Evolutionary conservation across 129 eudicot genomes (phyloP).

Genomic region (Silybum marianum): DNA sequence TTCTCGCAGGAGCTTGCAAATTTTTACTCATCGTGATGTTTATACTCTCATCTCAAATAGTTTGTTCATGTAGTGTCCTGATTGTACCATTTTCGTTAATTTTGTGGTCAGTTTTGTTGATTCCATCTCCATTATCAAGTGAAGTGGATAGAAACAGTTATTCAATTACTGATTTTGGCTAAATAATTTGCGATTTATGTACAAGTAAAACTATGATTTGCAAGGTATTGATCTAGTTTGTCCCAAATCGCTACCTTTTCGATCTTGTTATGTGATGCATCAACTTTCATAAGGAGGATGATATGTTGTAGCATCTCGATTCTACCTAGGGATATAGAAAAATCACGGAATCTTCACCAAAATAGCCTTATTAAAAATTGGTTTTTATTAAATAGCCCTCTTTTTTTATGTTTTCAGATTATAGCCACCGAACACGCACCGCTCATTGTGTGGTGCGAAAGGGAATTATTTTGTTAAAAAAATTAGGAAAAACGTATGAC

Average conservation of each 20-base stretch:
- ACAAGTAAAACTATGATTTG: neutral
- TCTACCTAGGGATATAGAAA: neutral
- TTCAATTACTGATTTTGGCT: constrained; percentile 4
- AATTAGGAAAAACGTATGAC: too few relatives aligned
- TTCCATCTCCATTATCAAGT: constrained; percentile 10
- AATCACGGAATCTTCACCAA: too few relatives aligned
- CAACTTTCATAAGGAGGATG: neutral
- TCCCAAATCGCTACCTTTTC: neutral
- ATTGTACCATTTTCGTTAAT: constrained; percentile 16
- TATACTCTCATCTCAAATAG: neutral
- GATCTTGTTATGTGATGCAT: neutral
- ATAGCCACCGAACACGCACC: too few relatives aligned
- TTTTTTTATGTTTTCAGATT: too few relatives aligned
- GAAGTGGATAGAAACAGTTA: constrained; percentile 18
- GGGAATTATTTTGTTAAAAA: too few relatives aligned
- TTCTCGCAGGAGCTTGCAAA: constrained; percentile 63
- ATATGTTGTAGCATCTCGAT: neutral
- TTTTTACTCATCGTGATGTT: constrained; percentile 54
- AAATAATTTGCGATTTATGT: constrained; percentile 7
- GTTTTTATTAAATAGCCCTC: too few relatives aligned
- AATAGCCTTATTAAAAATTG: too few relatives aligned
- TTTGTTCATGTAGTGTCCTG: constrained; percentile 19
- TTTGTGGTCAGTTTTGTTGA: constrained; percentile 20
- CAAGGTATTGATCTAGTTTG: neutral
- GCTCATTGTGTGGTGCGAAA: too few relatives aligned